phyloP scores from a whole-genome alignment of 306 rosid species.

The Elaeagnus macrophylla region DNA sequence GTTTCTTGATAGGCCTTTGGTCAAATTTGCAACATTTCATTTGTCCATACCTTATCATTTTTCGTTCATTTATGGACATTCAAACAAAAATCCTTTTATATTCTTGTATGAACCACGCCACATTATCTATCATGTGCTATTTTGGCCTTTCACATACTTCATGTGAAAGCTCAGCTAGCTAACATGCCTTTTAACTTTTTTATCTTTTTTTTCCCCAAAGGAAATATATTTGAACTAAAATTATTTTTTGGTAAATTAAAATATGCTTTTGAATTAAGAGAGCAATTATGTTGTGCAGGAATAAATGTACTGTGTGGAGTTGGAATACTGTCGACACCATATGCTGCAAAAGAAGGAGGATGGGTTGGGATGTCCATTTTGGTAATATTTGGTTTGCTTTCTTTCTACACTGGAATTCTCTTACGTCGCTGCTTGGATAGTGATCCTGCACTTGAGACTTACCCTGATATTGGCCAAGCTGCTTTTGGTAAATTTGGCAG shows the following conservation, averaged over 20 bases:
- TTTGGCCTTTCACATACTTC: slow-evolving; percentile 3
- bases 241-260: neutral
- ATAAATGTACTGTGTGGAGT: slow-evolving; percentile 92
- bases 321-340: slow-evolving; percentile 95
- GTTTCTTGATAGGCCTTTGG: too few species aligned
- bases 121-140: neutral
- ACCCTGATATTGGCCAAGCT: slow-evolving; percentile 95
- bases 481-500: slow-evolving; percentile 85
- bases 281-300: slow-evolving; percentile 34
- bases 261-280: too few species aligned
- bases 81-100: slow-evolving; percentile 1
- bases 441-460: slow-evolving; percentile 87
- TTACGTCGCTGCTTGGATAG: slow-evolving; percentile 85
- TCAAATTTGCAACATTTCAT: neutral
- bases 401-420: slow-evolving; percentile 89
- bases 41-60: slow-evolving; percentile 16
- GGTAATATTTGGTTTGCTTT: slow-evolving; percentile 61
- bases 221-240: too few species aligned
- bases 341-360: slow-evolving; percentile 82
- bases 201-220: too few species aligned
- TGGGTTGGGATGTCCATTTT: slow-evolving; percentile 70
- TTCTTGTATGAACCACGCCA: slow-evolving; percentile 6
- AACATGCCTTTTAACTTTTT: too few species aligned
- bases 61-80: slow-evolving; percentile 2
- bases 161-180: too few species aligned